Conservation (phyloP, 306 rosid genomes). For the Prunus dulcis region DNA sequence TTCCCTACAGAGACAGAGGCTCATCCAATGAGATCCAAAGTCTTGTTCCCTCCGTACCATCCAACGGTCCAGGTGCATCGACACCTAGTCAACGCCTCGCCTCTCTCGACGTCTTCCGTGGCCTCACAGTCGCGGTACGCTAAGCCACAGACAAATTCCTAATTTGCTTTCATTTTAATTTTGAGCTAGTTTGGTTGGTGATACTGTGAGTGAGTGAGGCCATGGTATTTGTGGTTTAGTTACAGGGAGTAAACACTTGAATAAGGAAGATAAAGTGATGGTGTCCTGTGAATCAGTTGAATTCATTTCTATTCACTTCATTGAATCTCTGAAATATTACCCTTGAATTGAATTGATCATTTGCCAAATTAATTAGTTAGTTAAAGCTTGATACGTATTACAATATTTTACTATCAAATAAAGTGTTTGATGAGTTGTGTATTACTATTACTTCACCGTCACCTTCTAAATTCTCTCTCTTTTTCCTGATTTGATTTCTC, state of each 20-base stretch:
- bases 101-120: slow-evolving; percentile 83
- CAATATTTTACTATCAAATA: neutral
- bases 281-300: neutral
- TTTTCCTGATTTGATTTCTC: neutral
- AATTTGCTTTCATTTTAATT: neutral
- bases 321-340: neutral
- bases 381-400: neutral
- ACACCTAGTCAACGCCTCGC: slow-evolving; percentile 50
- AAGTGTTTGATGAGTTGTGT: neutral
- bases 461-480: neutral
- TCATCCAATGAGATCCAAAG: slow-evolving; percentile 24
- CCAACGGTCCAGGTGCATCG: slow-evolving; percentile 27
- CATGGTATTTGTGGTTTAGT: neutral
- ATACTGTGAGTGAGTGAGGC: too few species aligned
- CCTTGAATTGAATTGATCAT: neutral
- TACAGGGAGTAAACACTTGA: neutral
- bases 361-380: neutral
- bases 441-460: neutral
- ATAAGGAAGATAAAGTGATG: neutral
- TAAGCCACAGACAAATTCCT: neutral
- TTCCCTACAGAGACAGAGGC: neutral
- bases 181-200: neutral
- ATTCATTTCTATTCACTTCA: neutral
- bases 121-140: slow-evolving; percentile 69
- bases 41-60: slow-evolving; percentile 21